Evolutionary conservation across 306 rosid genomes (phyloP).

Genomic region (Vachellia collinsii): DNA sequence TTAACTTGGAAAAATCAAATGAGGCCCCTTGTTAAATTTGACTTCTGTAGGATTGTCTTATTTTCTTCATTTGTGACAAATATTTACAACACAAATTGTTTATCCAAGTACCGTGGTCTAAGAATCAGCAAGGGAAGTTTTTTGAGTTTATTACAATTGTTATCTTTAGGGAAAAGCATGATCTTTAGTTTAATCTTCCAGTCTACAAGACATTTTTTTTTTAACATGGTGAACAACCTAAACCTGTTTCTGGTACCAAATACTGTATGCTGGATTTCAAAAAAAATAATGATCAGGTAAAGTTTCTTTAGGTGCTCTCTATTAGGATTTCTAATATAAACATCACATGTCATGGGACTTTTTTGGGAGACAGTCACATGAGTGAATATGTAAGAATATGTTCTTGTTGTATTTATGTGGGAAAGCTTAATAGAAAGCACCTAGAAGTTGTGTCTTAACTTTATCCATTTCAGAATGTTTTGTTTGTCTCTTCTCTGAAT

Average conservation of each 20-base stretch:
- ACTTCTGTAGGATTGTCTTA: neutral
- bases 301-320: neutral
- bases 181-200: neutral
- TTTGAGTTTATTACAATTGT: neutral
- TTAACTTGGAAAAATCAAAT: neutral
- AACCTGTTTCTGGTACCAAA: neutral
- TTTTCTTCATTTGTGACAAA: neutral
- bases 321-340: neutral
- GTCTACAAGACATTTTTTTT: too few relatives aligned
- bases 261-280: constrained; percentile 12
- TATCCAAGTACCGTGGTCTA: neutral
- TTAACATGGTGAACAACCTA: too few relatives aligned
- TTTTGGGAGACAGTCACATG: neutral
- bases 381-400: neutral
- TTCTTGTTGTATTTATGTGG: neutral
- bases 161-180: neutral
- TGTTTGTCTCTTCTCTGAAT: constrained; percentile 17
- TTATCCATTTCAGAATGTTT: neutral
- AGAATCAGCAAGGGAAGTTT: neutral
- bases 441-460: neutral
- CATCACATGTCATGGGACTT: neutral
- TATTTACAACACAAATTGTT: neutral
- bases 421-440: neutral
- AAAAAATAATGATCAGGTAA: neutral
- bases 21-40: neutral